Evolutionary conservation across 2,329 filamentous ascomycete species (phyloP), one percentile per base, ranked within the genome.

Genomic region (Neofusicoccum sp.): DNA sequence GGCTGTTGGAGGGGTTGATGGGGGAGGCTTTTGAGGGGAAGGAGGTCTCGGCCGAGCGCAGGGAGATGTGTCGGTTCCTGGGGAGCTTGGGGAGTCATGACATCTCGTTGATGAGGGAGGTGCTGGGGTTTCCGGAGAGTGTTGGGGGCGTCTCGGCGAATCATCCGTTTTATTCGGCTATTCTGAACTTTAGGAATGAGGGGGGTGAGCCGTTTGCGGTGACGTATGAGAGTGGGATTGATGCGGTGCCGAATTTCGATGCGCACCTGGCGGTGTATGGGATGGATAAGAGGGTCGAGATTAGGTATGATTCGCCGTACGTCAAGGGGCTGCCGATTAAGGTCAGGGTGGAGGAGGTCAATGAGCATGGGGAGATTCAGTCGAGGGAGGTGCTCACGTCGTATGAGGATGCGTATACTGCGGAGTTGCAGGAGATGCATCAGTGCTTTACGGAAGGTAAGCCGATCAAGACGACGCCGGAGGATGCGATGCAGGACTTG

Each of bases 271-370:
- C 79, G 2, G 74, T 87, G 0, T 87, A 84, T 63, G 79, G 79
- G 0, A 68, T 75, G 14, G 73, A 77, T 6, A 87, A 87, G 71
- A 80, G 79, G 0, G 80, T 87, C 0, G 76, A 73, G 1, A 75
- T 87, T 9, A 67, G 80, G 36, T 85, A 82, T 63, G 82, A 87
- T 60, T 81, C 82, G 0, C 85, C 84, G 0, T 85, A 81, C 60
- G 75, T 85, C n/a, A 84, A 84, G 64, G 83, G 79, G 0, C 69
- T 85, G 1, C 80, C 81, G 0, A 80, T 83, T 26, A 79, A 74
- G 5, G 77, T 85, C 58, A 71, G 69, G 0, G 71, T 85, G 7
- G 67, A 75, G 5, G 82, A 85, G 63, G 69, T 73, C 44, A 72
- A 74, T 4, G 71, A 76, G 47, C 59, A 67, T n/a, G 68, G 66